phyloP scores from a whole-genome alignment of 2,329 filamentous ascomycete species.

The Fusarium cicatricum region DNA sequence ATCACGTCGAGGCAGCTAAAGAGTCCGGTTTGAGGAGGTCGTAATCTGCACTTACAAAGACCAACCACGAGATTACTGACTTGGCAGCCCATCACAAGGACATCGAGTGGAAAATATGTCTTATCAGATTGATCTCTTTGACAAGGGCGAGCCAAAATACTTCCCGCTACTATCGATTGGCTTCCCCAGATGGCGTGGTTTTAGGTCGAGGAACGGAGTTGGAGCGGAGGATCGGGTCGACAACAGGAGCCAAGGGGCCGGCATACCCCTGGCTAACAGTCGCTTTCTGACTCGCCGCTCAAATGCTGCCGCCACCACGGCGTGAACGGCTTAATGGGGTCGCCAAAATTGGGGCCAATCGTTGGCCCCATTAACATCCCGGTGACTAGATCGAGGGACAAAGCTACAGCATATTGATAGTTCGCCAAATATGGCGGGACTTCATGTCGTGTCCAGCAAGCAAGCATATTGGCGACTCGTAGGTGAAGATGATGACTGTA shows the following conservation, averaged over 20 bases:
- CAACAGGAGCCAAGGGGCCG: not conserved
- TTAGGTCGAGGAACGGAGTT: conserved; percentile 6
- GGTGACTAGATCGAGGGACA: not conserved
- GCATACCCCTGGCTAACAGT: conserved; percentile 3
- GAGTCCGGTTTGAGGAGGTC: too few species aligned
- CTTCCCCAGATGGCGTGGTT: not conserved
- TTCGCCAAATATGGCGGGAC: too few species aligned
- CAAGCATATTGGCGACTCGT: too few species aligned
- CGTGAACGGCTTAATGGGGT: not conserved
- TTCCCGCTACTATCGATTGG: not conserved
- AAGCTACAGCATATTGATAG: too few species aligned
- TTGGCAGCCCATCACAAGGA: not conserved
- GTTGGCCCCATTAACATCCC: not conserved
- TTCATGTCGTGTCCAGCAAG: too few species aligned
- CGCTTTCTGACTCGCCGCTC: too few species aligned
- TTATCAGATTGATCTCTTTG: conserved; percentile 12
- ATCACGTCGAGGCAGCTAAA: too few species aligned
- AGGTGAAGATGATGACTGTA: too few species aligned
- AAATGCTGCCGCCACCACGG: conserved; percentile 2
- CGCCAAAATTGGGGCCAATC: not conserved
- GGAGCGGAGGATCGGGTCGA: not conserved
- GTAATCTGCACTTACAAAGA: too few species aligned
- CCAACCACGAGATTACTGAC: not conserved
- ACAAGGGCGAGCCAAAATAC: not conserved
- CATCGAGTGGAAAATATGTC: not conserved